Evolutionary conservation across 2,329 filamentous ascomycete species (phyloP).

Genomic region (Paecilomyces sp.): DNA sequence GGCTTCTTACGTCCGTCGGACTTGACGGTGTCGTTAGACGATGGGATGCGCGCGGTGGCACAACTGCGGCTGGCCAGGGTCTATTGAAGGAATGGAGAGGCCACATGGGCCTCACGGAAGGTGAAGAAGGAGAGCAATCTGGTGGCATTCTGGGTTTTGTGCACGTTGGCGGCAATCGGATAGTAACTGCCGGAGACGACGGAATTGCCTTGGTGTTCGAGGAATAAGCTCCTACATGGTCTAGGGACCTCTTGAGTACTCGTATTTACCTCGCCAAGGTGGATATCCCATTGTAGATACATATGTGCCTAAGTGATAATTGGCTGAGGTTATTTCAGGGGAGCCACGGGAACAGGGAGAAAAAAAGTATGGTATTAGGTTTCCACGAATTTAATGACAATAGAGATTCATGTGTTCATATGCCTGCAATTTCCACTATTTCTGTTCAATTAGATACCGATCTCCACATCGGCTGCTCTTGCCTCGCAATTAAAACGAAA

Average conservation of each 20-base stretch:
- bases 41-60: slow-evolving; percentile 74
- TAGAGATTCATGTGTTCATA: not conserved
- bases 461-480: not conserved
- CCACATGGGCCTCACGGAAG: slow-evolving; percentile 47
- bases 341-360: not conserved
- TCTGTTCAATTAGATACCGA: not conserved
- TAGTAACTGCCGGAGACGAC: slow-evolving; percentile 91
- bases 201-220: slow-evolving; percentile 41
- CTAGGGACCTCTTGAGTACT: not conserved
- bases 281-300: not conserved
- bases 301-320: not conserved
- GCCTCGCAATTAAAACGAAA: not conserved
- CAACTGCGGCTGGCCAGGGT: slow-evolving; percentile 59
- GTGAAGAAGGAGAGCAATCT: slow-evolving; percentile 62
- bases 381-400: not conserved
- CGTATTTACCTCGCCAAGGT: not conserved
- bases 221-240: slow-evolving; percentile 15
- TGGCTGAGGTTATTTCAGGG: not conserved
- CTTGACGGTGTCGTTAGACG: slow-evolving; percentile 86
- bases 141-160: slow-evolving; percentile 89
- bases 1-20: slow-evolving; percentile 75
- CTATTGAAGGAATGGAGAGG: slow-evolving; percentile 84
- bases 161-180: slow-evolving; percentile 62
- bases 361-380: not conserved
- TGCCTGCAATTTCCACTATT: not conserved